Percentiles rank a stretch among this genome's conserved stretches.
phyloP scores from a whole-genome alignment of 2,329 filamentous ascomycete genomes.

The Beauveria bassiana region DNA sequence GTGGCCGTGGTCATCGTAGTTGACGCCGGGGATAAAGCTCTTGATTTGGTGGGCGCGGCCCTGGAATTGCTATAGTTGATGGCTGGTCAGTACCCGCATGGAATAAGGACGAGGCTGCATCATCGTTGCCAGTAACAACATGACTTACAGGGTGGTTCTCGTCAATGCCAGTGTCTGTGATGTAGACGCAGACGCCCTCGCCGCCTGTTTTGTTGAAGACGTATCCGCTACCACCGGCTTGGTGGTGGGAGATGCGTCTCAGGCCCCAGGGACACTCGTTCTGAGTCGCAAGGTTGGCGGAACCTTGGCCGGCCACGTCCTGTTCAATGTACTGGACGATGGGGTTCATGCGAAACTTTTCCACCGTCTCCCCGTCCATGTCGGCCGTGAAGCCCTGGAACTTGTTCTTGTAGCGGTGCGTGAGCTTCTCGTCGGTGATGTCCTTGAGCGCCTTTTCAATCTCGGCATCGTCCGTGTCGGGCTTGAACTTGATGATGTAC shows the following conservation, averaged over 20 bases:
- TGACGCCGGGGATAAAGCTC: not conserved
- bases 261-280: conserved; percentile 20
- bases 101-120: not conserved
- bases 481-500: conserved; percentile 12
- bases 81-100: not conserved
- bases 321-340: conserved; percentile 11
- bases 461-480: not conserved
- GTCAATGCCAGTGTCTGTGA: conserved; percentile 33
- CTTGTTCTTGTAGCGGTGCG: conserved; percentile 1
- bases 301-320: not conserved
- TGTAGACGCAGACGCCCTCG: conserved; percentile 28
- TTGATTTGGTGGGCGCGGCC: conserved; percentile 17
- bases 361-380: not conserved
- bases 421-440: not conserved
- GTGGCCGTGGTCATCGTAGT: conserved; percentile 22
- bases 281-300: conserved; percentile 11
- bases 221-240: conserved; percentile 17
- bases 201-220: conserved; percentile 22
- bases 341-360: conserved; percentile 4
- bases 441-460: not conserved
- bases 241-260: conserved; percentile 14
- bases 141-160: conserved; percentile 11
- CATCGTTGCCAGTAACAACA: no score
- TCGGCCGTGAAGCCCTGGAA: conserved; percentile 5
- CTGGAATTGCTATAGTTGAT: conserved; percentile 12